Evolutionary conservation across 495 filamentous ascomycete genomes (phyloP).

Genomic region (Neurospora tetrasperma): DNA sequence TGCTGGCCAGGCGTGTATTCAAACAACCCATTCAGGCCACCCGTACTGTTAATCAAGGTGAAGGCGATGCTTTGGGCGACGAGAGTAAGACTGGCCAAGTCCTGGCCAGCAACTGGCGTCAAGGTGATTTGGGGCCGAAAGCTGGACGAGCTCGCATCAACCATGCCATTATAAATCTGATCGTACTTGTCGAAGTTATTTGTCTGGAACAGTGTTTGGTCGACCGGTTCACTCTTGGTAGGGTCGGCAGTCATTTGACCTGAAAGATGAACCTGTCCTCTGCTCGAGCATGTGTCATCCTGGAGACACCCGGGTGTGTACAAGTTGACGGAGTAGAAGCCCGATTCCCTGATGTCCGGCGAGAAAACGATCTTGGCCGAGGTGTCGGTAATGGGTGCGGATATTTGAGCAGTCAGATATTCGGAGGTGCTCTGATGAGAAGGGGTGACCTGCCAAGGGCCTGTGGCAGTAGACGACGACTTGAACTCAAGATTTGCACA

Average conservation of each 20-base stretch:
- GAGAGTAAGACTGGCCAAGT: constrained; percentile 52
- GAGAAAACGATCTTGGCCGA: constrained; percentile 62
- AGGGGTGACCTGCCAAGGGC: constrained; percentile 59
- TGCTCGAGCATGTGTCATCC: constrained; percentile 62
- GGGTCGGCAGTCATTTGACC: constrained; percentile 49
- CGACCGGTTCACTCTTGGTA: constrained; percentile 33
- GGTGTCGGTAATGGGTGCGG: constrained; percentile 38
- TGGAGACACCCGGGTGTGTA: constrained; percentile 85
- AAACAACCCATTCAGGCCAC: constrained; percentile 79
- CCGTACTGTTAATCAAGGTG: constrained; percentile 54
- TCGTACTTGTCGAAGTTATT: constrained; percentile 95
- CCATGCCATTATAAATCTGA: constrained; percentile 69
- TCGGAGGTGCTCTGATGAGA: constrained; percentile 54
- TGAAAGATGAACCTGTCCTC: constrained; percentile 73
- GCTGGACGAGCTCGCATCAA: constrained; percentile 61
- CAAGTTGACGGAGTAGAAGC: constrained; percentile 77
- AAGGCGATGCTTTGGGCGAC: constrained; percentile 84
- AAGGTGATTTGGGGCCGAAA: constrained; percentile 81
- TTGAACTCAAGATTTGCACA: constrained; percentile 58
- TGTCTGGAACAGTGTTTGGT: constrained; percentile 64
- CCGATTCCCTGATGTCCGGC: constrained; percentile 79
- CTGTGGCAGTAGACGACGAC: constrained; percentile 55
- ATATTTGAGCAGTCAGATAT: constrained; percentile 63
- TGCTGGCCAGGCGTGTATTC: constrained; percentile 66
- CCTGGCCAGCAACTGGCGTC: constrained; percentile 54